These are phyloP conservation scores for Globisporangium cystogenes DNA, from an alignment of 352 stramenopile genomes.

Conservation along the genomic window DNA sequence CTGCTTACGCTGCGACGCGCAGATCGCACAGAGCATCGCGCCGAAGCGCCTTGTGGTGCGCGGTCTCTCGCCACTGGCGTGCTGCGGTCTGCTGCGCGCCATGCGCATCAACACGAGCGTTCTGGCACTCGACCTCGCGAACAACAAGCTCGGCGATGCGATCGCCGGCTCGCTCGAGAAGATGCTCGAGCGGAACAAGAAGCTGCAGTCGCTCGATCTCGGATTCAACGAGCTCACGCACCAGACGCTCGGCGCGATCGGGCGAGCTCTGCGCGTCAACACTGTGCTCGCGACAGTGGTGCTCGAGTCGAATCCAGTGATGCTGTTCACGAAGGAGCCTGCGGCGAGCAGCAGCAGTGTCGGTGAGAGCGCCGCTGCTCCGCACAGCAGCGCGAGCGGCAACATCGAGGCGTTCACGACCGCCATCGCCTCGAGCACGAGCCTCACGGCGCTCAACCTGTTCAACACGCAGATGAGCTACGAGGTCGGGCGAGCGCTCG, in stretches of 20 bases:
- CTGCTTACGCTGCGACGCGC: background rate
- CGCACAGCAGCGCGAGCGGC: slow-evolving; percentile 5
- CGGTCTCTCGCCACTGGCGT: slow-evolving; percentile 37
- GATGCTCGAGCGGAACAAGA: slow-evolving; percentile 55
- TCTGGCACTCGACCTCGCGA: slow-evolving; percentile 46
- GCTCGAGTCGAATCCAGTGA: slow-evolving; percentile 55
- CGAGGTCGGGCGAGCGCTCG: slow-evolving; percentile 37
- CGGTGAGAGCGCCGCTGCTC: background rate
- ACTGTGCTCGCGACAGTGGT: slow-evolving; percentile 42
- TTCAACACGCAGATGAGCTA: slow-evolving; percentile 54
- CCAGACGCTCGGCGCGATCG: slow-evolving; percentile 26
- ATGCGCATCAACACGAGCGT: slow-evolving; percentile 61
- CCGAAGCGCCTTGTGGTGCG: slow-evolving; percentile 44
- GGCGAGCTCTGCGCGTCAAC: slow-evolving; percentile 33
- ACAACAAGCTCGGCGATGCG: slow-evolving; percentile 44
- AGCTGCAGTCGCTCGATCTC: slow-evolving; percentile 44
- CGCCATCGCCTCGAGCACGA: slow-evolving; percentile 25
- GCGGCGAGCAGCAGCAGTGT: background rate
- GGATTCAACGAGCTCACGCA: slow-evolving; percentile 50
- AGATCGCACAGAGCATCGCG: slow-evolving; percentile 47
- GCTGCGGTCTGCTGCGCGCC: slow-evolving; percentile 46
- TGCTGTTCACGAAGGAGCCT: slow-evolving; percentile 23
- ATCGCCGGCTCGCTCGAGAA: slow-evolving; percentile 33
- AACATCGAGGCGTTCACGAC: slow-evolving; percentile 34
- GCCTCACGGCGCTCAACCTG: slow-evolving; percentile 48